phyloP scores from a whole-genome alignment of 208 protist species.

The Naegleria gruberi region DNA sequence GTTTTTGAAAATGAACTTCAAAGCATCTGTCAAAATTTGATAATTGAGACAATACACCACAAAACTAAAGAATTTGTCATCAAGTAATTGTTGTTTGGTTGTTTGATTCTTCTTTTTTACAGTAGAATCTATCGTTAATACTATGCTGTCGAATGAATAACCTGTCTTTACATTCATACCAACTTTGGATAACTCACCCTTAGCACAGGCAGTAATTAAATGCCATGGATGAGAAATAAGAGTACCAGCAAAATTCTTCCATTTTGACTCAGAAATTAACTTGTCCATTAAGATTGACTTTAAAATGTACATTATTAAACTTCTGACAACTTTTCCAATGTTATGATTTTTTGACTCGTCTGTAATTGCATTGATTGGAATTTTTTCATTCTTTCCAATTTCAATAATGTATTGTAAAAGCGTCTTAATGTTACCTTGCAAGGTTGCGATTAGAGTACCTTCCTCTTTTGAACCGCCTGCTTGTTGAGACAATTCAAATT shows the following conservation, averaged over 20 bases:
- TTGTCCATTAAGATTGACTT: neutral
- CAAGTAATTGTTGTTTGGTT: neutral
- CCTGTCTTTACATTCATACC: neutral
- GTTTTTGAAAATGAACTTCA: constrained; percentile 9
- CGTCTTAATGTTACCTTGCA: neutral
- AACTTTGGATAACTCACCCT: neutral
- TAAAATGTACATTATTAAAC: neutral
- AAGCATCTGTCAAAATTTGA: neutral
- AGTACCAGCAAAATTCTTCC: neutral
- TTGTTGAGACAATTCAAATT: neutral
- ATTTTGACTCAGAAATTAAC: neutral
- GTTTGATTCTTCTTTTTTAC: neutral
- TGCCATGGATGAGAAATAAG: neutral
- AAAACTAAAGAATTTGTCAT: neutral
- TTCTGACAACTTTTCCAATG: neutral
- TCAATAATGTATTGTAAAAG: neutral
- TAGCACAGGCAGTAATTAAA: neutral
- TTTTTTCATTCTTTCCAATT: neutral
- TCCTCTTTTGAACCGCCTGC: neutral
- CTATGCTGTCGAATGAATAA: neutral
- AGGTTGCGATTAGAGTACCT: neutral
- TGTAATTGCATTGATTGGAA: neutral
- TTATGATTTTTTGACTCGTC: neutral
- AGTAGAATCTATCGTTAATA: neutral
- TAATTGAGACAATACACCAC: neutral